These are phyloP conservation scores for Cystobasidium tubakii DNA, from an alignment of 768 basidiomycete species.

Conservation along the genomic window DNA sequence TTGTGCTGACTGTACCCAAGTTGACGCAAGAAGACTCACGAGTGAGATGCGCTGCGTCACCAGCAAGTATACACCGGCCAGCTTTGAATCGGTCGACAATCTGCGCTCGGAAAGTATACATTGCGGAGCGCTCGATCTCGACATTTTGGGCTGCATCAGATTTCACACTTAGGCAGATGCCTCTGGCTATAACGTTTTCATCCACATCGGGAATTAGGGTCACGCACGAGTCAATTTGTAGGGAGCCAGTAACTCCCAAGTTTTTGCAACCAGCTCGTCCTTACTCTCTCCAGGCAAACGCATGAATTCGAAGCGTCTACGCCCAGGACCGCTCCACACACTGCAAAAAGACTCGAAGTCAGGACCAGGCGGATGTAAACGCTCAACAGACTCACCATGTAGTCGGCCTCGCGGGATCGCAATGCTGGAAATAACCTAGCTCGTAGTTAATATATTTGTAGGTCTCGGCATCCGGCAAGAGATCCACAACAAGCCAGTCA, in stretches of 20 bases:
- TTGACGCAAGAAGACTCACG: not conserved
- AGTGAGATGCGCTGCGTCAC: not conserved
- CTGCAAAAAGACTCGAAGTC: not conserved
- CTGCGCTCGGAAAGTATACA: not conserved
- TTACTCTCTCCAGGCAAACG: not conserved
- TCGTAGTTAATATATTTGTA: not conserved
- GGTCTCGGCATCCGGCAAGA: not conserved
- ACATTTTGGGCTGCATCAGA: not conserved
- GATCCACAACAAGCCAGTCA: slow-evolving; percentile 2
- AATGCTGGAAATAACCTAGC: not conserved
- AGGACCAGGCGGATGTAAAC: no score
- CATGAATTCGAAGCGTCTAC: slow-evolving; percentile 10
- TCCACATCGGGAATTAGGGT: no score
- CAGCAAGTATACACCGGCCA: not conserved
- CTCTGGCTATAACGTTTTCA: no score
- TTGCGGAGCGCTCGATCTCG: not conserved
- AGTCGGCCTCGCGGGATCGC: not conserved
- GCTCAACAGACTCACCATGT: not conserved
- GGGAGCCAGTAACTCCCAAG: not conserved
- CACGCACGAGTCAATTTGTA: not conserved
- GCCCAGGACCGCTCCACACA: not conserved
- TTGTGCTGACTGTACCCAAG: not conserved
- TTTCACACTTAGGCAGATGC: not conserved
- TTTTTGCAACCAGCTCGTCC: not conserved
- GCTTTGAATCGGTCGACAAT: not conserved